Base-by-base conservation (phyloP, 2,329 filamentous ascomycete species). In the Fusarium poae region DNA sequence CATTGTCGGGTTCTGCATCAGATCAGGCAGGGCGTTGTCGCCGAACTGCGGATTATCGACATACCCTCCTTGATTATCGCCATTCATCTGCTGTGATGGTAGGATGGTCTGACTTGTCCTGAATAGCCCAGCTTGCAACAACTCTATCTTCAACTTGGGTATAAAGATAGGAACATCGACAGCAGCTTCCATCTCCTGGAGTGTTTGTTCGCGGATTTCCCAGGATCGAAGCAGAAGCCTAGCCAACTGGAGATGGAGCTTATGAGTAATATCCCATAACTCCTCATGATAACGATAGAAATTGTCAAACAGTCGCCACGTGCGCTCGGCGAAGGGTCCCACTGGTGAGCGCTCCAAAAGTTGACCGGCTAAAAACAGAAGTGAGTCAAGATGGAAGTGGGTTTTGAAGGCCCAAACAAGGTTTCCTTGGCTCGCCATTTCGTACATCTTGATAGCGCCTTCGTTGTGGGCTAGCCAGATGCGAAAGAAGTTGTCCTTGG, bases 381-480 rank as follows among this genome's bases (percentile, higher is more conserved):
- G 43, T 1, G 61, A 57, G 3, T 64, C 61, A 3, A 64, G 45
- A 6, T 58, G 37, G 8, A 64, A 50, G 12, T 45, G 30, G 0
- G n/a, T 6, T 20, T 27, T 64, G n/a, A 57, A 39, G 9, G 45
- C 18, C 20, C 53, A 43, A 30, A 48, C 12, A 12, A 62, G 15
- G 6, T 21, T 2, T 12, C 45, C 10, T 13, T 40, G 35, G 3
- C 40, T 3, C 3, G 44, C 25, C 7, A 34, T 16, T 2, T 58
- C 39, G 34, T 57, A 56, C 4, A 64, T 21, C 2, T 23, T 21
- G 0, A 45, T 15, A 1, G 30, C 23, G 2, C 27, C 37, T 23
- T 64, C 61, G 6, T 64, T 39, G 6, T 64, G 61, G 2, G 51
- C 11, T 1, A 64, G 10, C 61, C 61, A 64, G 11, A 64, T 58